Percentiles rank a stretch among this genome's conserved stretches.
Evolutionary conservation across 371 early-diverging fungal genomes (phyloP).

Genomic region (Lichtheimia hyalospora): DNA sequence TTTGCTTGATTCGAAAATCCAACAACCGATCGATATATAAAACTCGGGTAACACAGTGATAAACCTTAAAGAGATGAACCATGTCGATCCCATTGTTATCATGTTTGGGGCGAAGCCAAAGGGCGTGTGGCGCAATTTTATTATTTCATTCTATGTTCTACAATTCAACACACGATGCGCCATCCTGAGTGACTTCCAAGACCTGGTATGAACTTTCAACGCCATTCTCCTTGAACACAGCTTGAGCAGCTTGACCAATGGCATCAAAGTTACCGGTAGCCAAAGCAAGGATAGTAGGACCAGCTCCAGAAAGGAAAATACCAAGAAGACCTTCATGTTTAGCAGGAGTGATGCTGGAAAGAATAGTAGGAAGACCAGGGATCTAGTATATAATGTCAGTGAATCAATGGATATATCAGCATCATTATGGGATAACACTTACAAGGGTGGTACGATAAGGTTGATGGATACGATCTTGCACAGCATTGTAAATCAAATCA

Average conservation of each 20-base stretch:
- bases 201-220: slow-evolving; percentile 73
- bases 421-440: slow-evolving; percentile 16
- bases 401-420: not conserved
- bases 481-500: slow-evolving; percentile 82
- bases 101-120: not conserved
- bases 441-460: slow-evolving; percentile 89
- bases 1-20: not conserved
- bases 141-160: not conserved
- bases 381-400: slow-evolving; percentile 35
- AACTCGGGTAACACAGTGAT: not conserved
- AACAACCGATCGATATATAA: not conserved
- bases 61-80: not conserved
- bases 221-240: slow-evolving; percentile 64
- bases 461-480: slow-evolving; percentile 95
- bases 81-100: not conserved
- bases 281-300: slow-evolving; percentile 92
- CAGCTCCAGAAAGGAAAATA: slow-evolving; percentile 93
- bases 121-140: too few relatives aligned
- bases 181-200: slow-evolving; percentile 74
- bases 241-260: slow-evolving; percentile 68
- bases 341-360: slow-evolving; percentile 70
- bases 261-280: slow-evolving; percentile 74
- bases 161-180: slow-evolving; percentile 49
- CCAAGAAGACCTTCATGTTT: slow-evolving; percentile 87
- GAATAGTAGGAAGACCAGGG: slow-evolving; percentile 90